phyloP scores from a whole-genome alignment of 164 flowering plant species.

The Hamamelis virginiana region DNA sequence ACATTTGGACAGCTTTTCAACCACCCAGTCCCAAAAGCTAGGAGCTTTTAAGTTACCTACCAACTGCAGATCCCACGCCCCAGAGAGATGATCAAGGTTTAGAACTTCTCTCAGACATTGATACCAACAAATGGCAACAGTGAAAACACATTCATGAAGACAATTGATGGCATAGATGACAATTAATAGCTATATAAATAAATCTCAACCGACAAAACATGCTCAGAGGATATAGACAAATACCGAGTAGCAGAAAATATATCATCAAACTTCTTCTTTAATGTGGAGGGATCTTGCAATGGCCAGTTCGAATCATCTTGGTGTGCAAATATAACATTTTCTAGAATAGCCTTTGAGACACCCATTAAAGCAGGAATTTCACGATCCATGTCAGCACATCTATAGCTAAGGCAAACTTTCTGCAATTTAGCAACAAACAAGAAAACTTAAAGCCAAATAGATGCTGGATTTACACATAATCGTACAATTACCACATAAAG shows the following conservation, averaged over 20 bases:
- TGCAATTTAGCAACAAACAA: constrained; percentile 37
- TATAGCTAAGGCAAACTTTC: constrained; percentile 98
- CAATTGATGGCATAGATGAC: background rate
- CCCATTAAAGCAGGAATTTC: constrained; percentile 99
- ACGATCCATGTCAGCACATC: constrained; percentile 99
- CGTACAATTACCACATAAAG: background rate
- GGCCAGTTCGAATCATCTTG: constrained; percentile 99
- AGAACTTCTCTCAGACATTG: too few relatives aligned
- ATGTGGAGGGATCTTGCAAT: constrained; percentile 89
- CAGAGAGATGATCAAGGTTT: too few relatives aligned
- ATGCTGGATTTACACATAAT: background rate
- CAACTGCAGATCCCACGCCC: too few relatives aligned
- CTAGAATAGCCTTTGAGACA: constrained; percentile 94
- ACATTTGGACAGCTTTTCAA: too few relatives aligned
- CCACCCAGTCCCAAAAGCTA: too few relatives aligned
- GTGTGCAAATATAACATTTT: constrained; percentile 95
- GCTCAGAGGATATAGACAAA: background rate
- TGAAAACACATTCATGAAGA: too few relatives aligned
- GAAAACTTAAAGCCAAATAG: background rate
- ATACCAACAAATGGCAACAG: too few relatives aligned
- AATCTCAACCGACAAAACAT: background rate
- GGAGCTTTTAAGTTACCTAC: too few relatives aligned
- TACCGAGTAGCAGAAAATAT: constrained; percentile 97
- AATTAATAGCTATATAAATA: background rate
- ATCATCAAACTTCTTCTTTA: constrained; percentile 97